Evolutionary conservation across 495 filamentous ascomycete genomes (phyloP).

Genomic region (Penicillium chermesinum): DNA sequence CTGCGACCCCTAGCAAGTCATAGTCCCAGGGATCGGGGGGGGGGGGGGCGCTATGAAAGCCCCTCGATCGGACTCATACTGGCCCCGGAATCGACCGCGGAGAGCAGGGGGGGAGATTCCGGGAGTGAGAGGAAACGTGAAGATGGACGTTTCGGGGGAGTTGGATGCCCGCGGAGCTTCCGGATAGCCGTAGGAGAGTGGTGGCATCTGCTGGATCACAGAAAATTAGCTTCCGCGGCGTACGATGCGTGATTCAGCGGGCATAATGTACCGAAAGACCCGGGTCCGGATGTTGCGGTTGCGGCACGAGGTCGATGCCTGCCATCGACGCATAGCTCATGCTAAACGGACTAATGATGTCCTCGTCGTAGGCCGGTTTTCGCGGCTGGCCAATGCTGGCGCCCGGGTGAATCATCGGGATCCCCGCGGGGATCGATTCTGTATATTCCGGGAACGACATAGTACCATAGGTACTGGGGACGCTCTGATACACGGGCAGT

Average conservation of each 20-base stretch:
- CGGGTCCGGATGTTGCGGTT: constrained; percentile 25
- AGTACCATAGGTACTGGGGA: constrained; percentile 54
- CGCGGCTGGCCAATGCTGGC: constrained; percentile 27
- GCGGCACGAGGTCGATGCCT: constrained; percentile 63
- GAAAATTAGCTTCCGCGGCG: constrained; percentile 21
- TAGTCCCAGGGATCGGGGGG: too few relatives aligned
- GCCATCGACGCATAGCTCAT: constrained; percentile 70
- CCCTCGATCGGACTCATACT: constrained; percentile 27
- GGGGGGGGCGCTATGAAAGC: too few relatives aligned
- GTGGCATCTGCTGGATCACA: constrained; percentile 63
- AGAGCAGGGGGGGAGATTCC: constrained; percentile 32
- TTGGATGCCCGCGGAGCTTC: constrained; percentile 64
- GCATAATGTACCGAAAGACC: constrained; percentile 41
- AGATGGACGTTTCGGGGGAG: constrained; percentile 30
- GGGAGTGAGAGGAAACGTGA: constrained; percentile 39
- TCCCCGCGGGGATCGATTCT: constrained; percentile 52
- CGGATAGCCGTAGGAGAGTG: constrained; percentile 75
- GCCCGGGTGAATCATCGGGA: constrained; percentile 60
- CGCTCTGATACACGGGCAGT: constrained; percentile 60
- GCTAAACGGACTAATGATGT: constrained; percentile 68
- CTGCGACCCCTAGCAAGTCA: too few relatives aligned
- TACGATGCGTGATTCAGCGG: constrained; percentile 47
- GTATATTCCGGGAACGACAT: constrained; percentile 58
- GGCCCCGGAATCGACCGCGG: constrained; percentile 23
- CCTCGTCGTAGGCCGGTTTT: constrained; percentile 51